Evolutionary conservation across 2,329 filamentous ascomycete species (phyloP), one percentile per base, ranked within the genome.

Genomic region (Diplodia mutila): DNA sequence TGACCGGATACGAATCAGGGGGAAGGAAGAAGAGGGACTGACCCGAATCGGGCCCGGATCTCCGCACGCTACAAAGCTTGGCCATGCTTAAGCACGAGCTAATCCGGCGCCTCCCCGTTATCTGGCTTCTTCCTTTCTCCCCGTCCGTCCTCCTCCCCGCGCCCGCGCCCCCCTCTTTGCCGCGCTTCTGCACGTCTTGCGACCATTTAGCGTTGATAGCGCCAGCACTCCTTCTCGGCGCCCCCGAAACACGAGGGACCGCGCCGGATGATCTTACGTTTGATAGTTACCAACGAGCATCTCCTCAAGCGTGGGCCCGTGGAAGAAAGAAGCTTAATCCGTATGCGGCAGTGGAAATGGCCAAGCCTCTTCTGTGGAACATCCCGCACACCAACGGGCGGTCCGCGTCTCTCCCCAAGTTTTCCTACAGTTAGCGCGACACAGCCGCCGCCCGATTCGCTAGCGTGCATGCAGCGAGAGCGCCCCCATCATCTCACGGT

Each of bases 11-110:
- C 54, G 37, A 59, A 37, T 48, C 12, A 29, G 25, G 9, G 16
- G 18, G 32, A 12, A 11, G 4, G 11, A 6, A 11, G 32, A 6
- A 12, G 1, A 21, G 39, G 39, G 25, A 21, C 16, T 16, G 34
- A 18, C 37, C 55, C 4, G 21, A 61, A 48, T n/a, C 32, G 18
- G 25, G 55, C 16, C 37, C 55, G n/a, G 55, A 61, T 61, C 55
- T 46, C 55, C 55, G 55, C 5, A 23, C 25, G 23, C 39, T 39
- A 32, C 9, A 61, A 61, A 61, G 55, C 55, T 61, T 61, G 46
- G 55, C 55, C 29, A 32, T 29, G 55, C 55, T 61, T 61, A 14
- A n/a, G 21, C 25, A 32, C 55, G 39, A 61, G 55, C 39, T 25
- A 61, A 21, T 39, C 37, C 23, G 53, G 27, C 34, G 54, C 21